These are phyloP conservation scores for Ottelia alismoides DNA, from an alignment of 106 monocot species.

Conservation along the genomic window DNA sequence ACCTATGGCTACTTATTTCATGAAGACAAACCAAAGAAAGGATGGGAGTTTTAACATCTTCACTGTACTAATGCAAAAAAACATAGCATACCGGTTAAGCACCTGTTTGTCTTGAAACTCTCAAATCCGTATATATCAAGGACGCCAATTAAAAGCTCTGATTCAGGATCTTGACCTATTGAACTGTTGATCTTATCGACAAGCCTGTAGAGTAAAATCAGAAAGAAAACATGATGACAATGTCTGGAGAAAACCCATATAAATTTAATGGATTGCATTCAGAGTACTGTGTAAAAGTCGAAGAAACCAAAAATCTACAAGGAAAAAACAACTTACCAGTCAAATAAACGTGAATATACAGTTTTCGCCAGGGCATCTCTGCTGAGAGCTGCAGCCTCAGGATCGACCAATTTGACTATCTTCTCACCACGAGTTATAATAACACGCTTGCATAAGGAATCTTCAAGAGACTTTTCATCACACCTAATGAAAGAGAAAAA, in stretches of 20 bases:
- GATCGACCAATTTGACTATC: slow-evolving; percentile 46
- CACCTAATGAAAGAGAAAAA: slow-evolving; percentile 28
- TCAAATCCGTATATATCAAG: too few species aligned
- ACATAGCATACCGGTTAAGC: slow-evolving; percentile 40
- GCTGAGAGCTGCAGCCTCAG: slow-evolving; percentile 33
- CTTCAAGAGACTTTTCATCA: slow-evolving; percentile 34
- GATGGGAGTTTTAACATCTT: slow-evolving; percentile 2
- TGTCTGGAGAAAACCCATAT: too few species aligned
- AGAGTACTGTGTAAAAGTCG: not conserved
- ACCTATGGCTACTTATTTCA: too few species aligned
- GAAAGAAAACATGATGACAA: too few species aligned
- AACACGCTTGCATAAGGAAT: too few species aligned
- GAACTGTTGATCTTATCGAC: slow-evolving; percentile 62
- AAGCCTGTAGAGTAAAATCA: slow-evolving; percentile 45
- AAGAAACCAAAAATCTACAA: not conserved
- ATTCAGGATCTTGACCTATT: too few species aligned
- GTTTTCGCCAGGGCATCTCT: too few species aligned
- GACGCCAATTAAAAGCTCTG: too few species aligned
- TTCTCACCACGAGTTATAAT: slow-evolving; percentile 69
- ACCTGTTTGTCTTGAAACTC: too few species aligned
- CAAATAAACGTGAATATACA: slow-evolving; percentile 62
- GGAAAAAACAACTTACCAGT: slow-evolving; percentile 25
- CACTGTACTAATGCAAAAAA: slow-evolving; percentile 5
- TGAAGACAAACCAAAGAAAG: too few species aligned
- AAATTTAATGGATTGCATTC: not conserved